Percentiles rank a stretch among this genome's conserved stretches.
Evolutionary conservation across 2,329 filamentous ascomycete genomes (phyloP).

Genomic region (Exophiala aquamarina): DNA sequence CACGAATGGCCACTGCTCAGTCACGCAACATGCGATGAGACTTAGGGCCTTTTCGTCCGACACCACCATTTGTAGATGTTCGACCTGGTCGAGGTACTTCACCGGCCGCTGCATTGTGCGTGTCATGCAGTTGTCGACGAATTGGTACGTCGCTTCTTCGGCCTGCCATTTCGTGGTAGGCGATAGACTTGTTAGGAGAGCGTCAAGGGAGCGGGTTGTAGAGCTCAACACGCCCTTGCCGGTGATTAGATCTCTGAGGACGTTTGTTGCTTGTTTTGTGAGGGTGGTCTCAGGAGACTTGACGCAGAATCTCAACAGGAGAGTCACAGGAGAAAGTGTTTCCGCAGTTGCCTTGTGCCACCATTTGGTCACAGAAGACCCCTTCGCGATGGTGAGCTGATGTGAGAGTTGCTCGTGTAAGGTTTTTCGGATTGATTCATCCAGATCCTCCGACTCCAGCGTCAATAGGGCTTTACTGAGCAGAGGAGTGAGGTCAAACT

Average conservation of each 20-base stretch:
- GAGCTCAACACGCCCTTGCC: slow-evolving; percentile 36
- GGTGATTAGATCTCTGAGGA: slow-evolving; percentile 7
- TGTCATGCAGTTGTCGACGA: slow-evolving; percentile 79
- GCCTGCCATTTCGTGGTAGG: slow-evolving; percentile 33
- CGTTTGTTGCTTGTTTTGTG: slow-evolving; percentile 7
- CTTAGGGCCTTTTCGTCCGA: slow-evolving; percentile 30
- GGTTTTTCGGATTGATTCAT: slow-evolving; percentile 55
- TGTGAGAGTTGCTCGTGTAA: slow-evolving; percentile 75
- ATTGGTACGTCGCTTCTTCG: slow-evolving; percentile 58
- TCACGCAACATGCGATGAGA: slow-evolving; percentile 67
- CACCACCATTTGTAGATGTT: slow-evolving; percentile 35
- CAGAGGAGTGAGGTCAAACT: slow-evolving; percentile 81
- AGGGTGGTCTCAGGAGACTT: slow-evolving; percentile 16
- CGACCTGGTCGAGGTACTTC: slow-evolving; percentile 67
- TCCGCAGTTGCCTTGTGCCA: slow-evolving; percentile 67
- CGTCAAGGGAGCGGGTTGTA: slow-evolving; percentile 35
- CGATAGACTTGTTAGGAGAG: slow-evolving; percentile 40
- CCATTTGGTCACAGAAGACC: slow-evolving; percentile 86
- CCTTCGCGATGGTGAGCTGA: slow-evolving; percentile 74
- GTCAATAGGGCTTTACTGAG: slow-evolving; percentile 68
- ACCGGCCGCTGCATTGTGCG: slow-evolving; percentile 75
- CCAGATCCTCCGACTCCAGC: slow-evolving; percentile 50
- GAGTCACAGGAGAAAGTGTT: slow-evolving; percentile 41
- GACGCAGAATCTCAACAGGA: slow-evolving; percentile 41
- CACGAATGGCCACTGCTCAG: slow-evolving; percentile 76